Percentiles rank a stretch among this genome's conserved stretches.
Evolutionary conservation across 257 asterid species (phyloP).

Genomic region (Coffea eugenioides): DNA sequence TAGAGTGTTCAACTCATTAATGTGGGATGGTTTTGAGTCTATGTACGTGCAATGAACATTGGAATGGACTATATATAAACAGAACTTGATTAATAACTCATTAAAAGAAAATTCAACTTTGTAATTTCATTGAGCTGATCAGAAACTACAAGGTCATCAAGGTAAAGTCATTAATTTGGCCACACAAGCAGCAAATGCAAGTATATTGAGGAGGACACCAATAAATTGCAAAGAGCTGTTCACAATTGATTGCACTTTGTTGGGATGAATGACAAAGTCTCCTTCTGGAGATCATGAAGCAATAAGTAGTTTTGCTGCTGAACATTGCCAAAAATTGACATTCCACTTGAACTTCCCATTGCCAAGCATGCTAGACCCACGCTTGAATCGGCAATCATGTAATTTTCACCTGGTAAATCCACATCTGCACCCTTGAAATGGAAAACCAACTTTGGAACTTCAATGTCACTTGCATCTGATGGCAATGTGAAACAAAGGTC

Average conservation of each 20-base stretch:
- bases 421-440: constrained; percentile 67
- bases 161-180: background rate
- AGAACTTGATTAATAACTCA: background rate
- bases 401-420: constrained; percentile 76
- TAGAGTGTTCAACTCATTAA: background rate
- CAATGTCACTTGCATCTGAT: constrained; percentile 24
- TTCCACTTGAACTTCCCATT: constrained; percentile 69
- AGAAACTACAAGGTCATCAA: background rate
- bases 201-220: background rate
- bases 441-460: constrained; percentile 61
- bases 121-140: constrained; percentile 11
- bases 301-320: constrained; percentile 81
- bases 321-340: constrained; percentile 80
- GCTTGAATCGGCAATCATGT: constrained; percentile 58
- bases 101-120: too few species aligned
- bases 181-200: background rate
- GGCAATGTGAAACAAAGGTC: constrained; percentile 70
- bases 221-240: background rate
- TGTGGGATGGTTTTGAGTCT: too few species aligned
- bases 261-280: constrained; percentile 57
- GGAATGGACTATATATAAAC: too few species aligned
- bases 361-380: constrained; percentile 73
- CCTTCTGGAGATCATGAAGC: constrained; percentile 66
- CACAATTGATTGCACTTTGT: constrained; percentile 37
- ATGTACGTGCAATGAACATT: too few species aligned